Evolutionary conservation across 257 asterid genomes (phyloP).

Genomic region (Solanum sitiens): DNA sequence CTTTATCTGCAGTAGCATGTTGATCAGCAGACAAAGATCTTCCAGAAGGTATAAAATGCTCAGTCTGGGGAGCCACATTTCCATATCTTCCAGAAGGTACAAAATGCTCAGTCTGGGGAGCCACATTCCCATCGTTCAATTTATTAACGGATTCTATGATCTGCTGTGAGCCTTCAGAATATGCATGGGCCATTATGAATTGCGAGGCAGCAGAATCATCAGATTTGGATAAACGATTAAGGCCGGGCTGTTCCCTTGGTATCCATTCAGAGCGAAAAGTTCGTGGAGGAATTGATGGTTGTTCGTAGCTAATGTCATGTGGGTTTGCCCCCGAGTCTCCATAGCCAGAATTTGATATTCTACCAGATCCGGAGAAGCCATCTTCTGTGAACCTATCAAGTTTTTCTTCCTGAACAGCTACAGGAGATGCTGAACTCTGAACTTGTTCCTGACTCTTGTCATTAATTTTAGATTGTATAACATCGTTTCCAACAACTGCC

Average conservation of each 20-base stretch:
- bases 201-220: slow-evolving; percentile 58
- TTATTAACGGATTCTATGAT: slow-evolving; percentile 32
- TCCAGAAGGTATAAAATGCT: slow-evolving; percentile 16
- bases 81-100: slow-evolving; percentile 12
- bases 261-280: slow-evolving; percentile 60
- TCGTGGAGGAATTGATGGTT: slow-evolving; percentile 42
- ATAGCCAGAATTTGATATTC: slow-evolving; percentile 20
- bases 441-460: slow-evolving; percentile 29
- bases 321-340: slow-evolving; percentile 23
- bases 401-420: slow-evolving; percentile 25
- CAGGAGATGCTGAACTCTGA: slow-evolving; percentile 20
- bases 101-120: slow-evolving; percentile 21
- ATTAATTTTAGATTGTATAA: slow-evolving; percentile 13
- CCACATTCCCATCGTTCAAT: slow-evolving; percentile 19
- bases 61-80: slow-evolving; percentile 21
- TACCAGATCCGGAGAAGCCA: slow-evolving; percentile 18
- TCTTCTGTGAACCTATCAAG: slow-evolving; percentile 21
- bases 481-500: slow-evolving; percentile 16
- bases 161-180: slow-evolving; percentile 47
- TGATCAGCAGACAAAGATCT: slow-evolving; percentile 13
- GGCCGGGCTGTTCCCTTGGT: slow-evolving; percentile 58
- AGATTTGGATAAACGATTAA: slow-evolving; percentile 60
- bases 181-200: slow-evolving; percentile 36
- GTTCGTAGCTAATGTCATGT: slow-evolving; percentile 32
- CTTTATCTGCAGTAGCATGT: slow-evolving; percentile 20